phyloP scores from a whole-genome alignment of 2,329 filamentous ascomycete species.

The Botrytis pseudocinerea region DNA sequence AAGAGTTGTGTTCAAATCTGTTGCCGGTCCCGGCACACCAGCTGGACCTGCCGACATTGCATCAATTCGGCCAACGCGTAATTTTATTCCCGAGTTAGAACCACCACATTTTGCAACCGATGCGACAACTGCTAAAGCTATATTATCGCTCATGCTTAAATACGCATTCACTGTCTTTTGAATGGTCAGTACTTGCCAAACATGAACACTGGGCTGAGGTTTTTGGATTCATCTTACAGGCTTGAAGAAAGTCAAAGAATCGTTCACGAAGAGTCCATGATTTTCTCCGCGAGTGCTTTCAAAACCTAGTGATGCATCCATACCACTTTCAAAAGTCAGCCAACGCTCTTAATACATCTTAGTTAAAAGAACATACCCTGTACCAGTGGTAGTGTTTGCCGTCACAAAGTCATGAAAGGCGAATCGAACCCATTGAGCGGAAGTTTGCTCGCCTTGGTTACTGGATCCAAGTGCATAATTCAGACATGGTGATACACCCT shows the following conservation, averaged over 20 bases:
- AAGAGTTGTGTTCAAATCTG: constrained; percentile 21
- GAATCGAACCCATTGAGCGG: no score
- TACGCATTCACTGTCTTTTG: not conserved
- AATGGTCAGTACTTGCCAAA: not conserved
- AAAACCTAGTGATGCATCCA: no score
- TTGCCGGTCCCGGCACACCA: constrained; percentile 29
- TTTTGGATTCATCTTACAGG: not conserved
- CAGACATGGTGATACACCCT: no score
- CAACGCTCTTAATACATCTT: not conserved
- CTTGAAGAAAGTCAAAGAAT: not conserved
- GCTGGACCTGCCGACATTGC: constrained; percentile 28
- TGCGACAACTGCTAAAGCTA: not conserved
- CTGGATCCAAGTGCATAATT: no score
- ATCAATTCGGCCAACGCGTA: constrained; percentile 33
- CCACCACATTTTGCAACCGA: not conserved
- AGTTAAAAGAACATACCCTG: not conserved
- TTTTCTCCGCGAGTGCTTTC: constrained; percentile 23
- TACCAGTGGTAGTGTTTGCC: constrained; percentile 40
- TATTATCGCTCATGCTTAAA: not conserved
- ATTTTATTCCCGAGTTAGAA: not conserved
- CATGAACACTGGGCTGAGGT: not conserved
- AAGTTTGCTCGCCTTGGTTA: no score
- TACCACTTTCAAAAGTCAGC: no score
- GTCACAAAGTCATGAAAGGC: no score
- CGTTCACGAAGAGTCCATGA: constrained; percentile 48